Evolutionary conservation across 106 monocot genomes (phyloP), one percentile per base, ranked within the genome.

Genomic region (Acorus calamus): DNA sequence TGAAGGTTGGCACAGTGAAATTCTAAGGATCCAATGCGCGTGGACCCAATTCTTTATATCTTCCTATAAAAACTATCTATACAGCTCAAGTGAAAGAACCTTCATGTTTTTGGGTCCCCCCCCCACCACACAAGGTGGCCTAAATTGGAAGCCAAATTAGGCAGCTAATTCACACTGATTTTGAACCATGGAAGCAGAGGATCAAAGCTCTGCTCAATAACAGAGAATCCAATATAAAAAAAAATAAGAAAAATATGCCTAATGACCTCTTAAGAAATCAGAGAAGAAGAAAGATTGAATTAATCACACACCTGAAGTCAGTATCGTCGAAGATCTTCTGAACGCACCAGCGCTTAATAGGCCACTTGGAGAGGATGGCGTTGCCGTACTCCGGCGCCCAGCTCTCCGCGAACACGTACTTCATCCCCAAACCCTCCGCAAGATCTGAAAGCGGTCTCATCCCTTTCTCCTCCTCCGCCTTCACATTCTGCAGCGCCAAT

Each of bases 331-430:
- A 77, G 49, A 94, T 84, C 11, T 75, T 82, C 68, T 86, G 89
- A n/a, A 75, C 84, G 41, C 61, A 77, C 79, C 77, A 89, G 3
- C 71, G 62, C 68, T 79, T 89, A 56, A 94, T 86, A 0, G 89
- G 89, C 84, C 89, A 94, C 54, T 70, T 80, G 48, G 94, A 94
- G 46, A 94, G 75, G 48, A 94, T 73, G 8, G 94, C 94, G 50
- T 94, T 84, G 44, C 94, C 94, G 57, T 82, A 94, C 60, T 94
- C 81, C 5, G 94, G 85, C 41, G 88, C 92, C 84, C 88, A 92
- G 70, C 82, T 88, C 72, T 88, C 87, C 8, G 85, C 88, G 60
- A 93, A 89, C 2, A 94, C 79, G 58, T 66, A 94, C 13, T 74
- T 64, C 94, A 94, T 94, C 42, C 89, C 94, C 59, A 94, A 55